Base-by-base conservation (phyloP, 2,329 filamentous ascomycete genomes). In the Ploettnerulaceae sp. region DNA sequence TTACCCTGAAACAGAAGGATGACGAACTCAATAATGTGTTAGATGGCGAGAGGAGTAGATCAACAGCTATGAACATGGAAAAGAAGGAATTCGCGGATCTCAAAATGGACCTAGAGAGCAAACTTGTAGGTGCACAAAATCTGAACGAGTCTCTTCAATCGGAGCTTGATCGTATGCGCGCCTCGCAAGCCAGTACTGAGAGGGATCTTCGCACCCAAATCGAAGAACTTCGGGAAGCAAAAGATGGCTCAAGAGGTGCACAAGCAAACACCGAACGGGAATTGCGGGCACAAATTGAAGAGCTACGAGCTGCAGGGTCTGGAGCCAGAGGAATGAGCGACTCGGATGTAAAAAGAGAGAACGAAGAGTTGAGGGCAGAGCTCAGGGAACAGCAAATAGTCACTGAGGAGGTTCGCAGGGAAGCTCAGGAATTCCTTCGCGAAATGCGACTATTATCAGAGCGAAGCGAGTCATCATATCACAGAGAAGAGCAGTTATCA, bases 391-490 rank as follows among this genome's bases (percentile, higher is more conserved):
- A 97, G 64, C 83, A 89, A 56, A 77, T 84, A 47, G 77, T 93
- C 2, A 95, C 89, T 0, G 85, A 94, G 51, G 86, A 95, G 60
- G 93, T 96, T 24, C 81, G 87, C 18, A 79, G 77, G 45, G 88
- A 96, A 68, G 89, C 90, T 0, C 82, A 87, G 47, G 77, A 82
- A 39, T 95, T 91, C 63, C 68, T 98, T 33, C 76, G 79, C 52
- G 93, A 98, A 66, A 98, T 97, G 93, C 82, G 87, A 53, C 72
- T 79, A 35, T 75, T 97, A 36, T 94, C 90, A 4, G 77, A 89
- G 55, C 84, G 89, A 57, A 93, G 86, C 59, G 82, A 81, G 53
- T 76, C 82, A 8, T 82, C 84, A 5, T 84, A 87, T 65, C 89
- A 95, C 56, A 84, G 83, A 56, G 90, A 97, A 65, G 81, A 89